Base-by-base conservation (phyloP, 106 monocot genomes). In the Acorus calamus region DNA sequence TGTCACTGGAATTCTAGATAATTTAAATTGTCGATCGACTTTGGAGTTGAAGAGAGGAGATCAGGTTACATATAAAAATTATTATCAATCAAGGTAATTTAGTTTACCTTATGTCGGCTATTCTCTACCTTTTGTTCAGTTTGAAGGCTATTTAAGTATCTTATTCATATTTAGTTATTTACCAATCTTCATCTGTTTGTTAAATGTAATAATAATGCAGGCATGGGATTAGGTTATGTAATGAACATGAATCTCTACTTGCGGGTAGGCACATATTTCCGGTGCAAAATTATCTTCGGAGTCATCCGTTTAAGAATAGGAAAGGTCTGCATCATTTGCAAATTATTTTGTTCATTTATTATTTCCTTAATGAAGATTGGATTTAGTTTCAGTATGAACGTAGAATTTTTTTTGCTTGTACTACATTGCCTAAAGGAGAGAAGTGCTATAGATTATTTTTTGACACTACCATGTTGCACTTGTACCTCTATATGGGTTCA, bases 1-100 rank as follows among this genome's bases (percentile, higher is more conserved):
- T 11, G 57, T 84, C 46, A 78, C 52, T 67, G 81, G 78, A n/a
- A 67, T 84, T 14, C 56, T 75, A 12, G 64, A 77, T 48, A 50
- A 53, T 13, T 44, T 77, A 44, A 57, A 81, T 68, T 69, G 69
- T 2, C 59, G 81, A 60, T 88, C 88, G 44, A 42, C n/a, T 45
- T 52, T 83, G 8, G 63, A 53, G 14, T 55, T 70, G 64, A 73
- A 68, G 58, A 52, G 46, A 3, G 83, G 77, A 11, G 78, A 67
- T 14, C n/a, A 45, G 69, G 3, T 76, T 42, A 75, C 80, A n/a
- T 88, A 88, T 70, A 70, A 64, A 54, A 52, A 66, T 44, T 81
- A 75, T 66, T 88, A 60, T 46, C 53, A 60, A 49, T 60, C 75
- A 12, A 64, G 75, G 87, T 88, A 81, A 51, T 47, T 8, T 55